Evolutionary conservation across 768 basidiomycete genomes (phyloP).

Genomic region (Auricularia heimuer): DNA sequence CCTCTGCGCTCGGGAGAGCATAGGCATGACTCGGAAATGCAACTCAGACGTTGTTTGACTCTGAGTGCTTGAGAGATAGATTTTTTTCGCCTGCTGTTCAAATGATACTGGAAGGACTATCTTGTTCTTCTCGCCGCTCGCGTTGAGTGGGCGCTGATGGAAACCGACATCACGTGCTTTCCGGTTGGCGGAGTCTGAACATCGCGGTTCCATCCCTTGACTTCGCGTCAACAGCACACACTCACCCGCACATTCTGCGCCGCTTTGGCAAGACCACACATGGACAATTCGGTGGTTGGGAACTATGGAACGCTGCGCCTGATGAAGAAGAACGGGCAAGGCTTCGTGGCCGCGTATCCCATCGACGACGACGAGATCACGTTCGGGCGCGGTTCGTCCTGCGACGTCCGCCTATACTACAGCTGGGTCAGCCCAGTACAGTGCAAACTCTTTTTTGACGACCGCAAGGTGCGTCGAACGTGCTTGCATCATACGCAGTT

Average conservation of each 20-base stretch:
- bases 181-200: too few relatives aligned
- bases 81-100: too few relatives aligned
- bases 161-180: too few relatives aligned
- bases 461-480: constrained; percentile 40
- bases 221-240: background rate
- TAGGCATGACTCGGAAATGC: too few relatives aligned
- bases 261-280: background rate
- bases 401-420: constrained; percentile 65
- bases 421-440: constrained; percentile 50
- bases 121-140: too few relatives aligned
- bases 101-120: too few relatives aligned
- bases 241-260: background rate
- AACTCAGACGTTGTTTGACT: too few relatives aligned
- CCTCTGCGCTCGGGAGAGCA: too few relatives aligned
- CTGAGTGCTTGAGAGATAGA: too few relatives aligned
- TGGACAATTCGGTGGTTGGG: constrained; percentile 47
- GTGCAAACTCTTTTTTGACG: constrained; percentile 57
- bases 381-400: constrained; percentile 54
- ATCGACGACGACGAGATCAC: constrained; percentile 60
- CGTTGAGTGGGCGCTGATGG: too few relatives aligned
- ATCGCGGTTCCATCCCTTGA: too few relatives aligned
- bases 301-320: constrained; percentile 56
- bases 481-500: background rate
- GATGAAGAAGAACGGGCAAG: constrained; percentile 41
- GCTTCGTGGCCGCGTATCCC: constrained; percentile 55